A percentile compares a stretch with the other conserved stretches of the same genome.
Evolutionary conservation across 768 basidiomycete genomes (phyloP).

Genomic region (Suillus fuscotomentosus): DNA sequence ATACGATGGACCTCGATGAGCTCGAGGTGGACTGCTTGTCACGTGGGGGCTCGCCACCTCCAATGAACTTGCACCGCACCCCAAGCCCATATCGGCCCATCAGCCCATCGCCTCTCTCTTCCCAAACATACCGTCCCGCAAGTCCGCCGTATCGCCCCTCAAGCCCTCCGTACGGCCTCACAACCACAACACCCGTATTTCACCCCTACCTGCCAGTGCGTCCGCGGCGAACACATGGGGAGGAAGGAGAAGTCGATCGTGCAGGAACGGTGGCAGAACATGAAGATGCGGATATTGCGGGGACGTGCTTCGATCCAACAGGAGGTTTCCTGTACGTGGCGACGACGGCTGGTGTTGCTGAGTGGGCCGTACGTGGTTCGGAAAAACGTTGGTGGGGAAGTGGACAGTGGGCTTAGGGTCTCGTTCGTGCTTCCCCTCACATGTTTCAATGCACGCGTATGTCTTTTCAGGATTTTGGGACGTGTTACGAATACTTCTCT

Average conservation of each 20-base stretch:
- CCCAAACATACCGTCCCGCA: neutral
- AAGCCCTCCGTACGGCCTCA: constrained; percentile 10
- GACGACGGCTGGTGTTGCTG: constrained; percentile 62
- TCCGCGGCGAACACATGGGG: neutral
- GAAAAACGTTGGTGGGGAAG: constrained; percentile 74
- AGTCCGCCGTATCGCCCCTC: constrained; percentile 9
- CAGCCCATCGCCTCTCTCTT: constrained; percentile 26
- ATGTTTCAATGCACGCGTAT: neutral
- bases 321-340: constrained; percentile 71
- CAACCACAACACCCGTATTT: neutral
- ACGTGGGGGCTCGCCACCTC: constrained; percentile 46
- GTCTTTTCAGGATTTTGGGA: neutral
- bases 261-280: neutral
- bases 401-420: constrained; percentile 35
- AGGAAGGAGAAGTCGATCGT: constrained; percentile 1
- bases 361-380: constrained; percentile 73
- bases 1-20: constrained; percentile 51
- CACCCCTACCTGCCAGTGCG: neutral
- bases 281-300: constrained; percentile 55
- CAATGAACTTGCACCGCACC: neutral
- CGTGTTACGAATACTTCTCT: neutral
- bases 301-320: constrained; percentile 69
- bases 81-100: constrained; percentile 18
- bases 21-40: constrained; percentile 53
- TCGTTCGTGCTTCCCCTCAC: neutral